These are phyloP conservation scores for Escovopsis sp. DNA, from an alignment of 2,329 filamentous ascomycete genomes.

Conservation along the genomic window DNA sequence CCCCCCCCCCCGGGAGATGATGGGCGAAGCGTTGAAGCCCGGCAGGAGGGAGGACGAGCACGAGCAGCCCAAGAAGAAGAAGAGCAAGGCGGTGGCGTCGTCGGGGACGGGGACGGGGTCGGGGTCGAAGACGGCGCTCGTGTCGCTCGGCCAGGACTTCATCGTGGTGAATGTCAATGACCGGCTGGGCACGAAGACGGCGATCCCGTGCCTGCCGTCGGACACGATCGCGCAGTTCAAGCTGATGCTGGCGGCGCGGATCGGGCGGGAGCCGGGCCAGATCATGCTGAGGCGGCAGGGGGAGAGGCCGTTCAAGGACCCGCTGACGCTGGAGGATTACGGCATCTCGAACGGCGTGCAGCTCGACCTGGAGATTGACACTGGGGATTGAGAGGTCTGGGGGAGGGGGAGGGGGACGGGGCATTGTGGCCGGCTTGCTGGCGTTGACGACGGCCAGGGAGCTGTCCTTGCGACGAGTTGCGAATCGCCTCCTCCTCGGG, in stretches of 20 bases:
- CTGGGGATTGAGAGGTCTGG: constrained; percentile 32
- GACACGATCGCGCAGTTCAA: constrained; percentile 83
- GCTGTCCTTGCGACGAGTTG: too few relatives aligned
- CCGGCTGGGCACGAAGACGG: constrained; percentile 86
- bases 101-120: too few relatives aligned
- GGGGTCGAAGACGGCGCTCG: constrained; percentile 12
- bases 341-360: constrained; percentile 84
- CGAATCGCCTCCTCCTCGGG: too few relatives aligned
- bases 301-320: constrained; percentile 86
- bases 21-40: constrained; percentile 24
- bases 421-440: not conserved
- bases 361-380: constrained; percentile 47
- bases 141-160: constrained; percentile 52
- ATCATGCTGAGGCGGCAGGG: constrained; percentile 87
- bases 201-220: constrained; percentile 74
- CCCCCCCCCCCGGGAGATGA: constrained; percentile 19
- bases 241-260: constrained; percentile 75
- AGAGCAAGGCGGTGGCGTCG: constrained; percentile 8
- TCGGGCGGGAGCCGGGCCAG: constrained; percentile 79
- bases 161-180: constrained; percentile 93
- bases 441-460: too few relatives aligned
- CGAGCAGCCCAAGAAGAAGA: constrained; percentile 25
- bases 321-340: constrained; percentile 77
- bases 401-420: too few relatives aligned
- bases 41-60: constrained; percentile 20